A percentile compares a stretch with the other conserved stretches of the same genome.
Conservation (phyloP, 331 rosid genomes). For the Arachis monticola region DNA sequence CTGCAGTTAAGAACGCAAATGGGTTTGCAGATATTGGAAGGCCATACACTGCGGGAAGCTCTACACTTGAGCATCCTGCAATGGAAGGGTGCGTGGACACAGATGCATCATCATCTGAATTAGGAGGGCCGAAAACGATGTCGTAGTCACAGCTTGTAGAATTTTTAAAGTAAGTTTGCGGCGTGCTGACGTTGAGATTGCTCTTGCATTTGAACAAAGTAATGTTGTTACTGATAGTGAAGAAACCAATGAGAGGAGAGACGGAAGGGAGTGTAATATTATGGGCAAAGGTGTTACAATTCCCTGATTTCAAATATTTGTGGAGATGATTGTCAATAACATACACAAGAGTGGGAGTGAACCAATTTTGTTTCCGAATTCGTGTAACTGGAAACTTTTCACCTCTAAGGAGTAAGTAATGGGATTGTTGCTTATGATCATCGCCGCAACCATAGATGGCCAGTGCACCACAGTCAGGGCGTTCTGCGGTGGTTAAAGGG, state of each 20-base stretch:
- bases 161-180: not conserved
- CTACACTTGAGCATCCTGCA: not conserved
- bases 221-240: not conserved
- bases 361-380: accelerated
- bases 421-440: not conserved
- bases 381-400: not conserved
- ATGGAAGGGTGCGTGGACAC: not conserved
- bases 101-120: not conserved
- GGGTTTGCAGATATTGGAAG: not conserved
- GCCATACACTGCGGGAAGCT: conserved; percentile 22
- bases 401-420: not conserved
- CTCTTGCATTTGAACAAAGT: conserved; percentile 33
- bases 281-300: conserved; percentile 4
- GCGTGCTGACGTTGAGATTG: not conserved
- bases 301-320: not conserved
- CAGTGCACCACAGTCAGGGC: conserved; percentile 21
- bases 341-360: not conserved
- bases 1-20: not conserved
- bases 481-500: conserved; percentile 30
- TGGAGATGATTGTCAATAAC: not conserved
- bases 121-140: not conserved
- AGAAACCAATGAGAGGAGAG: conserved; percentile 9
- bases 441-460: conserved; percentile 39
- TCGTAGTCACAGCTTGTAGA: not conserved
- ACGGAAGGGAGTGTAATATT: conserved; percentile 26